Base-by-base conservation (phyloP, 495 filamentous ascomycete genomes). In the Xylaria venustula region DNA sequence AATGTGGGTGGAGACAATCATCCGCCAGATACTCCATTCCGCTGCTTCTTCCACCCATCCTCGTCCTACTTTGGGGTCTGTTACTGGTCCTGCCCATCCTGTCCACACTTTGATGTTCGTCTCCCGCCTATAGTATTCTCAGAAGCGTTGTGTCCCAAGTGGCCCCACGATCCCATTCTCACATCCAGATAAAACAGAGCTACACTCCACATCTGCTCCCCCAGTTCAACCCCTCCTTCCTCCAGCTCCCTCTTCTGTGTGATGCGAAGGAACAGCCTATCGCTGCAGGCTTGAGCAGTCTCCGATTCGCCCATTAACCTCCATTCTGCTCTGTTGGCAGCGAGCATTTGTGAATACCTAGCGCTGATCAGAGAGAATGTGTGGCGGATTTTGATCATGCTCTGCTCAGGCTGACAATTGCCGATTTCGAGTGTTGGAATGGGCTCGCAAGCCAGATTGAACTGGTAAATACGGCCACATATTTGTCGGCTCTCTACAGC, bases 171-270 rank as follows among this genome's bases (percentile, higher is more conserved):
- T 71, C 69, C 68, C 62, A 61, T 63, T 65, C 63, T 64, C 61
- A 71, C 62, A 61, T 68, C 66, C 68, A 71, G 69, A 71, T 71
- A 69, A 71, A 66, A 69, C 40, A 22, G 45, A 52, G 61, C 66
- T 68, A 66, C 63, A 71, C 67, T 71, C 69, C 69, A 69, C 64
- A 64, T 71, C 69, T 66, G 62, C 69, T 65, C 62, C 67, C 67
- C 66, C 65, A 67, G 64, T 49, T 59, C 63, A 63, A 71, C 69
- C 69, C 69, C 69, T 71, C 69, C 69, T 40, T 47, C 58, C 62
- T 67, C 64, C 60, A 60, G 64, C 63, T 61, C 61, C 61, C 64
- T 60, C 64, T 62, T 69, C 62, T 65, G 62, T 60, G 44, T 67
- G 57, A 64, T 56, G 32, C 45, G 65, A 67, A 71, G 62, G 63